Evolutionary conservation across 139 green algal species (phyloP).

Genomic region (Microglena sp.): DNA sequence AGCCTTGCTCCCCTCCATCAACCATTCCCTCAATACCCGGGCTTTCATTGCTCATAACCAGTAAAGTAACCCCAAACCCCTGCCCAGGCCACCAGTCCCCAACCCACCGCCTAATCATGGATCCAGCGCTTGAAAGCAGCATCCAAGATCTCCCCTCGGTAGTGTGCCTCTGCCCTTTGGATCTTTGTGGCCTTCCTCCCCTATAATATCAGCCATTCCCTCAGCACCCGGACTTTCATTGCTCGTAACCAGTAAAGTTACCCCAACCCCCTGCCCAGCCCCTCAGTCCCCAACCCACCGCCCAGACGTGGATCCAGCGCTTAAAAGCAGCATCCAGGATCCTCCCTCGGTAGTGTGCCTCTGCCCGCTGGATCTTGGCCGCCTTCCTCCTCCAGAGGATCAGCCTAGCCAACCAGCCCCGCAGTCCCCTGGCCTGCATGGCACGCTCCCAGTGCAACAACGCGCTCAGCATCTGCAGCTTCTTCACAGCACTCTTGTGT

Average conservation of each 20-base stretch:
- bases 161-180: conserved; percentile 18
- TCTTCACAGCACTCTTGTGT: neutral
- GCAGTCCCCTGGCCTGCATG: conserved; percentile 4
- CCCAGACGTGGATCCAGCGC: conserved; percentile 6
- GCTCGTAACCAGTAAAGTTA: too few species aligned
- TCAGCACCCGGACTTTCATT: too few species aligned
- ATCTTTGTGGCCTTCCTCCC: too few species aligned
- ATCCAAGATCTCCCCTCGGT: conserved; percentile 10
- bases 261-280: neutral
- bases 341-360: conserved; percentile 10
- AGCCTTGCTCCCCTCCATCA: too few species aligned
- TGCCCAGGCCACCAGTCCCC: neutral
- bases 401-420: neutral
- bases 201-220: too few species aligned
- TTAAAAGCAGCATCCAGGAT: conserved; percentile 8
- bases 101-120: neutral
- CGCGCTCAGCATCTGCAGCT: conserved; percentile 14
- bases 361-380: neutral
- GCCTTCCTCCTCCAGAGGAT: neutral
- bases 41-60: too few species aligned
- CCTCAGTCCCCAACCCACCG: neutral
- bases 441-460: conserved; percentile 13
- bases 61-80: neutral
- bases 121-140: conserved; percentile 6
- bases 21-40: too few species aligned